Evolutionary conservation across 2,329 filamentous ascomycete genomes (phyloP).

Genomic region (Pseudopithomyces maydicus): DNA sequence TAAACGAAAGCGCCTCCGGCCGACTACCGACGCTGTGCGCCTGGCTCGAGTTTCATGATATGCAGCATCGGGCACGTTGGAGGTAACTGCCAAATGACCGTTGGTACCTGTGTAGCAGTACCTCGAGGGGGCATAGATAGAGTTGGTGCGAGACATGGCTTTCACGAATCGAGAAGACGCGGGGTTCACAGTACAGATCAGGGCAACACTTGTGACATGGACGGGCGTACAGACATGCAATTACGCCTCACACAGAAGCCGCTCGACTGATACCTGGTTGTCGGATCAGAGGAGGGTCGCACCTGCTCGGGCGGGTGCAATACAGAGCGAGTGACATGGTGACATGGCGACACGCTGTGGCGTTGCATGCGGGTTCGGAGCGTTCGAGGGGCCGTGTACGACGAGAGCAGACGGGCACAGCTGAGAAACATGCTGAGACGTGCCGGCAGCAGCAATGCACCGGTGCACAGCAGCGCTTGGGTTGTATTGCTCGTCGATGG

Average conservation of each 20-base stretch:
- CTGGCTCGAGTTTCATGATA: conserved; percentile 24
- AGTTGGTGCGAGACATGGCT: conserved; percentile 3
- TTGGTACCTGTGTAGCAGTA: neutral
- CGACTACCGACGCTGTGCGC: conserved; percentile 25
- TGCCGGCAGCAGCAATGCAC: neutral
- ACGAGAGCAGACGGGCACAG: conserved; percentile 7
- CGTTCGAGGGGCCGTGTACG: conserved; percentile 5
- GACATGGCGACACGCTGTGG: conserved; percentile 29
- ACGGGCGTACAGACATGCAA: conserved; percentile 29
- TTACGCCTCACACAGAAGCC: conserved; percentile 40
- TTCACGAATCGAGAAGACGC: conserved; percentile 11
- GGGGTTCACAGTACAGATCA: conserved; percentile 17
- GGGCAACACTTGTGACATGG: conserved; percentile 15
- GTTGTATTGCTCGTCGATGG: conserved; percentile 1
- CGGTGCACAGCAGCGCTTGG: conserved; percentile 4
- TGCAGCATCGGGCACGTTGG: conserved; percentile 20
- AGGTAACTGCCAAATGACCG: conserved; percentile 1
- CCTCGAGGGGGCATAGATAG: neutral
- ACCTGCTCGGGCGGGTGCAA: conserved; percentile 27
- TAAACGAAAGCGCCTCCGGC: conserved; percentile 13
- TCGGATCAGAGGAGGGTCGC: conserved; percentile 36
- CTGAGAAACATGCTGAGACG: conserved; percentile 9
- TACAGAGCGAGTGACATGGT: conserved; percentile 2
- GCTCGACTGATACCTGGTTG: conserved; percentile 39
- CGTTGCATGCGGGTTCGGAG: conserved; percentile 15